Conservation (phyloP, 1,284 basidiomycete species). For the Volvariella surrecta region DNA sequence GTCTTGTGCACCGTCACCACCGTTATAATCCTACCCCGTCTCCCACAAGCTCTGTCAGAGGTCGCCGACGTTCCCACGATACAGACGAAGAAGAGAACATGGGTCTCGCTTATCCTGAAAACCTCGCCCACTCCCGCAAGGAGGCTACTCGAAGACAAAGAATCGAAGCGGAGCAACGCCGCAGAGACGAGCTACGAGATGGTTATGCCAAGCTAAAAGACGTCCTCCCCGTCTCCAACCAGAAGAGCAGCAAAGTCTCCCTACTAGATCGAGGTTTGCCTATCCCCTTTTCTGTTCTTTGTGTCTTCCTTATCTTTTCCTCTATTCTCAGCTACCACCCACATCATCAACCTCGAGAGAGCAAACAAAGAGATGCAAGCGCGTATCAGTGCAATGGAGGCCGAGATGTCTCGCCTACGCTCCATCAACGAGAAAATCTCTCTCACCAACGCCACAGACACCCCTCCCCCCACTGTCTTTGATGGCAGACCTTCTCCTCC, state of each 20-base stretch:
- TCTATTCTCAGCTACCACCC: constrained; percentile 50
- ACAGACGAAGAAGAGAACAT: constrained; percentile 78
- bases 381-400: constrained; percentile 53
- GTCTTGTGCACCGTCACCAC: constrained; percentile 61
- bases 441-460: constrained; percentile 40
- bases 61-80: constrained; percentile 58
- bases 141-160: constrained; percentile 76
- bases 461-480: constrained; percentile 44
- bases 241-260: constrained; percentile 85
- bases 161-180: constrained; percentile 79
- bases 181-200: constrained; percentile 80
- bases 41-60: constrained; percentile 61
- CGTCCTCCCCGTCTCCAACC: constrained; percentile 75
- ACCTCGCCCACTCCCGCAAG: constrained; percentile 67
- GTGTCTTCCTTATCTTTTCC: constrained; percentile 6
- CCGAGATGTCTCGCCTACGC: constrained; percentile 59
- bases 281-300: constrained; percentile 10
- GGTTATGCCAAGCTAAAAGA: constrained; percentile 84
- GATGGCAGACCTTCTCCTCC: constrained; percentile 54
- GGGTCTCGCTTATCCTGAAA: constrained; percentile 55
- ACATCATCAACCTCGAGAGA: constrained; percentile 63
- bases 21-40: constrained; percentile 74
- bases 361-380: constrained; percentile 59
- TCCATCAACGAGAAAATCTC: constrained; percentile 75
- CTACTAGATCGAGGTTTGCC: constrained; percentile 74